Conservation (phyloP, 2,329 filamentous ascomycete genomes). For the Penicillium sp. region DNA sequence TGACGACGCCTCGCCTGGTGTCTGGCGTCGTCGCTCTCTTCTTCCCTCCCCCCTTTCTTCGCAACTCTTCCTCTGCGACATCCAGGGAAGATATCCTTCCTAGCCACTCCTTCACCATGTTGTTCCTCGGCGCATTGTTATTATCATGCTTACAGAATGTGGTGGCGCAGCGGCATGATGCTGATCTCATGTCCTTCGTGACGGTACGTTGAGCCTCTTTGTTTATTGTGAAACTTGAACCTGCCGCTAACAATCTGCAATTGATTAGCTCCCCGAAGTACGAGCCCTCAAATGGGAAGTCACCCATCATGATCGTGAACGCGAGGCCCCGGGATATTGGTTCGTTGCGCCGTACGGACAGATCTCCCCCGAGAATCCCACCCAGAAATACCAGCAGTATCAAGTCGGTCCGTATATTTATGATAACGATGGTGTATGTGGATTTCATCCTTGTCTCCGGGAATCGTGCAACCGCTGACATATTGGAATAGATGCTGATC, state of each 20-base stretch:
- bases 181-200: conserved; percentile 36
- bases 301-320: conserved; percentile 22
- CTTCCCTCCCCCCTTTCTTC: conserved; percentile 9
- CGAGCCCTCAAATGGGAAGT: conserved; percentile 31
- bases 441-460: neutral
- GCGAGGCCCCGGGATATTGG: conserved; percentile 46
- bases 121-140: conserved; percentile 24
- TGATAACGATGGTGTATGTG: conserved; percentile 45
- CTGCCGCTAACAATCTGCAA: neutral
- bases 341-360: conserved; percentile 50
- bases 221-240: neutral
- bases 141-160: conserved; percentile 24
- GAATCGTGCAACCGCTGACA: neutral
- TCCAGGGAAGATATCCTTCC: conserved; percentile 24
- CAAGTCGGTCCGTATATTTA: conserved; percentile 53
- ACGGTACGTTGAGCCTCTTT: conserved; percentile 25
- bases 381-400: conserved; percentile 37
- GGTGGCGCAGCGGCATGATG: conserved; percentile 27
- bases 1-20: conserved; percentile 9
- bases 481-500: conserved; percentile 39
- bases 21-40: conserved; percentile 3
- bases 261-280: conserved; percentile 28
- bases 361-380: conserved; percentile 24
- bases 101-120: conserved; percentile 33
- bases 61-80: conserved; percentile 2